A percentile compares a stretch with the other conserved stretches of the same genome.
phyloP scores from a whole-genome alignment of 1,284 basidiomycete species.

The Puccinia hordei region DNA sequence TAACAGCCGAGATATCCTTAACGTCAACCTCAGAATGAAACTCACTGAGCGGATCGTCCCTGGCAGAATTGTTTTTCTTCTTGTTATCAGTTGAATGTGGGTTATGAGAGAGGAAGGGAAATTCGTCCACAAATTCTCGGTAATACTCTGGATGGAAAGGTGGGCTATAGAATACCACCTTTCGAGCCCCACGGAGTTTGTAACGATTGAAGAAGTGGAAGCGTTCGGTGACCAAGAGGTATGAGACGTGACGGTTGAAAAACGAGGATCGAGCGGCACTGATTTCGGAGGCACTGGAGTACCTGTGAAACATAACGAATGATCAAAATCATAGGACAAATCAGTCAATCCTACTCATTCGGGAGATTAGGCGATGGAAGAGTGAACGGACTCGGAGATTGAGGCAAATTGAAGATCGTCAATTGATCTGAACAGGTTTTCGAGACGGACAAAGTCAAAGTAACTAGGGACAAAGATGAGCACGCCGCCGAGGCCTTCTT shows the following conservation, averaged over 20 bases:
- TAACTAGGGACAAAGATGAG: conserved; percentile 84
- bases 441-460: conserved; percentile 91
- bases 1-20: no score
- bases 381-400: conserved; percentile 75
- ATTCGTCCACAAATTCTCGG: conserved; percentile 69
- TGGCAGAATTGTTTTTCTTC: no score
- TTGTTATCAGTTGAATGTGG: no score
- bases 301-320: no score
- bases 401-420: conserved; percentile 69
- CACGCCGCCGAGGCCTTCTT: conserved; percentile 20
- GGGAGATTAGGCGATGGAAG: background rate
- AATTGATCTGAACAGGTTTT: conserved; percentile 77
- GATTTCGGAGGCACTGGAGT: conserved; percentile 89
- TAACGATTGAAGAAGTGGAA: conserved; percentile 95
- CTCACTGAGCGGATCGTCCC: no score
- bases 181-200: conserved; percentile 81
- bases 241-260: conserved; percentile 81
- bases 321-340: no score
- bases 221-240: conserved; percentile 88
- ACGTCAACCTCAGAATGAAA: no score
- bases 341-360: background rate
- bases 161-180: conserved; percentile 86
- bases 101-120: background rate
- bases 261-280: conserved; percentile 88
- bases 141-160: conserved; percentile 90